Base-by-base conservation (phyloP, 2,329 filamentous ascomycete genomes). In the Fusarium buxicola region DNA sequence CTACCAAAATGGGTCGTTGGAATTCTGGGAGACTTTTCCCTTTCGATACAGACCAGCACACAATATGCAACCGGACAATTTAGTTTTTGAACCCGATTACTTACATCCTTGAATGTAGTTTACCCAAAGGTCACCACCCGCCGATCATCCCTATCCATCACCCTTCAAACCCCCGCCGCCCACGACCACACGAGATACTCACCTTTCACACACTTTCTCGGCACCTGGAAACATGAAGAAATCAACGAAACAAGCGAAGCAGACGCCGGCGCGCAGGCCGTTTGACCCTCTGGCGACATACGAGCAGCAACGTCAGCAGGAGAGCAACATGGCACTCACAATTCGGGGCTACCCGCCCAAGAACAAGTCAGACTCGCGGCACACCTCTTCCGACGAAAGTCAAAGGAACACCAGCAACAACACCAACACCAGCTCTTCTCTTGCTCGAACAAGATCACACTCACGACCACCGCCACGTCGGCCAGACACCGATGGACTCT, bases 271-370 rank as follows among this genome's bases (percentile, higher is more conserved):
- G 28, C 55, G 49, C 11, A 57, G 63, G 32, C 65, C 63, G n/a
- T 58, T 57, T 28, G 63, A 69, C 39, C 53, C 56, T 21, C 45
- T 66, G 47, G 54, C 59, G 18, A 46, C 63, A 28, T 66, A 64
- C 57, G 63, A 66, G 32, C 63, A 66, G 49, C 63, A 66, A 47
- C 51, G 63, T 21, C 63, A 66, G 35, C 55, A 67, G 16, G 63
- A 66, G 45, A 58, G 41, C 46, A 66, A 47, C 48, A 71, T 71
- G 55, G 63, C 64, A 10, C 63, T 71, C 55, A 70, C 69, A 40
- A 69, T 71, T 28, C 65, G 69, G 31, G 67, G 69, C 2, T 69
- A 70, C 35, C 56, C 65, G 3, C 62, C 69, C 36, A 62, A 64
- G 53, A 61, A 55, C 54, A 64, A 61, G 27, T 58, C 61, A 6